A percentile compares a stretch with the other conserved stretches of the same genome.
phyloP scores from a whole-genome alignment of 345 rosid species.

The Hirschfeldia incana region DNA sequence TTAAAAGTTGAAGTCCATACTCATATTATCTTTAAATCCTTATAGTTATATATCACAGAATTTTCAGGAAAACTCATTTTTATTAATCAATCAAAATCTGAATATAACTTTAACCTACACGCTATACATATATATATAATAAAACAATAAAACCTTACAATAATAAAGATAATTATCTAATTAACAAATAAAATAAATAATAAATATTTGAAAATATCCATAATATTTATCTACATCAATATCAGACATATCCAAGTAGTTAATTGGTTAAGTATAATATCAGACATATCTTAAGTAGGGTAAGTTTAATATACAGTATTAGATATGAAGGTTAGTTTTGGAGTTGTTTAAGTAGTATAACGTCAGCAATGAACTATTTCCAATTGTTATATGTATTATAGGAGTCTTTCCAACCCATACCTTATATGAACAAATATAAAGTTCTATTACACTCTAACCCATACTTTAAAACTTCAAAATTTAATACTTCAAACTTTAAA shows the following conservation, averaged over 20 bases:
- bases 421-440: neutral
- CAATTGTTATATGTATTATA: neutral
- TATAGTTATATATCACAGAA: neutral
- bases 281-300: neutral
- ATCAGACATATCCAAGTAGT: no score
- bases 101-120: no score
- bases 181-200: no score
- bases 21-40: neutral
- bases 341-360: neutral
- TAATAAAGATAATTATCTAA: no score
- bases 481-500: neutral
- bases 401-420: neutral
- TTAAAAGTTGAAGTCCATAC: neutral
- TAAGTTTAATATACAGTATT: neutral
- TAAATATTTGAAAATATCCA: no score
- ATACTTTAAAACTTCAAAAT: neutral
- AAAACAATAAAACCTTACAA: no score
- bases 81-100: no score
- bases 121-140: no score
- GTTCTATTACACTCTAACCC: neutral
- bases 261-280: neutral
- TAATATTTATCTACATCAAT: no score
- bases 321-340: neutral
- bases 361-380: neutral
- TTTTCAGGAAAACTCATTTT: no score